These are phyloP conservation scores for Epicoccum sorghinum DNA, from an alignment of 2,329 filamentous ascomycete species.

Conservation along the genomic window DNA sequence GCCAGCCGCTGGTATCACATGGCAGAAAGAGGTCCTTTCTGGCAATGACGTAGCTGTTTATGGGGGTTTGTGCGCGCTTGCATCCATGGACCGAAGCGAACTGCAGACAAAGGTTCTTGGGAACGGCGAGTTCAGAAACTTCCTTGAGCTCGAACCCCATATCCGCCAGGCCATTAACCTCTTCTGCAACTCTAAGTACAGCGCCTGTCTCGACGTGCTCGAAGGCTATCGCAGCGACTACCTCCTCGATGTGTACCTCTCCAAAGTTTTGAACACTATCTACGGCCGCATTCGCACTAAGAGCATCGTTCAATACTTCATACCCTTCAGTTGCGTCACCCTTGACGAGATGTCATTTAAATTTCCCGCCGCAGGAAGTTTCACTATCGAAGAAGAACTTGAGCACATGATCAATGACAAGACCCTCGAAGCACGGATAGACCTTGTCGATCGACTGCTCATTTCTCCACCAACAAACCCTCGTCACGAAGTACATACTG, in stretches of 20 bases:
- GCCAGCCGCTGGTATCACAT: constrained; percentile 56
- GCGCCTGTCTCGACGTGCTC: constrained; percentile 80
- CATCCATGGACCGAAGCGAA: constrained; percentile 81
- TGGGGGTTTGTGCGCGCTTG: constrained; percentile 86
- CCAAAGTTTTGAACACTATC: constrained; percentile 71
- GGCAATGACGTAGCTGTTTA: constrained; percentile 92
- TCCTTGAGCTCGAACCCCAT: constrained; percentile 91
- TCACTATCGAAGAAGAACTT: constrained; percentile 72
- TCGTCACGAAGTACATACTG: constrained; percentile 71
- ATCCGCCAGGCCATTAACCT: constrained; percentile 87
- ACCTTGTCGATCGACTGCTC: constrained; percentile 80
- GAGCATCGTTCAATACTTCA: constrained; percentile 90
- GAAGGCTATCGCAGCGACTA: constrained; percentile 85
- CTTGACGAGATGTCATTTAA: constrained; percentile 77
- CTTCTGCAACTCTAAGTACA: constrained; percentile 91
- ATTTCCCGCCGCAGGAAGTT: constrained; percentile 65
- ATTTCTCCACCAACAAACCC: constrained; percentile 72
- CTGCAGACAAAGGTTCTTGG: constrained; percentile 80
- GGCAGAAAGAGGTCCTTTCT: constrained; percentile 74
- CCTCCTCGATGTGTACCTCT: constrained; percentile 85
- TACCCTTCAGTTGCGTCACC: constrained; percentile 87
- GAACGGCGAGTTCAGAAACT: constrained; percentile 83
- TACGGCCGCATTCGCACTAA: constrained; percentile 82
- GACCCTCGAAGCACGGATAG: constrained; percentile 77
- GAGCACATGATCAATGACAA: constrained; percentile 76